phyloP scores from a whole-genome alignment of 2,329 filamentous ascomycete genomes.

The Trichoderma gracile region DNA sequence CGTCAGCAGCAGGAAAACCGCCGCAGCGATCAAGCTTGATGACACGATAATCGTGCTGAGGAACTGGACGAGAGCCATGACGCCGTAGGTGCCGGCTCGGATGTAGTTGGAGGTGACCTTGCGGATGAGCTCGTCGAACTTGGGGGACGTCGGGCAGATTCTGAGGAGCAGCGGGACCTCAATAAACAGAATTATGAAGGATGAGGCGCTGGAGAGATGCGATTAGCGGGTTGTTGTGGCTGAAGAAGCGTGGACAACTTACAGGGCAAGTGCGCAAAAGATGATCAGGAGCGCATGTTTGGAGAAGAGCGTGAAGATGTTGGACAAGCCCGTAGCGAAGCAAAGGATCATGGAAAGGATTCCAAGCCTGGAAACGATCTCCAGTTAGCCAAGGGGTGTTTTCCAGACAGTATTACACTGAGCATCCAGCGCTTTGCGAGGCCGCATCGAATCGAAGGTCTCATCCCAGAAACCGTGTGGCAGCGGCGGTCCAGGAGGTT shows the following conservation, averaged over 20 bases:
- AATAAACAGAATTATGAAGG: slow-evolving; percentile 77
- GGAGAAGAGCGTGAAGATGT: slow-evolving; percentile 59
- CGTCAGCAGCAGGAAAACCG: slow-evolving; percentile 75
- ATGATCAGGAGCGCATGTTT: slow-evolving; percentile 45
- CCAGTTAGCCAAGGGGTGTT: neutral
- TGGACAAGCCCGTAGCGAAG: slow-evolving; percentile 68
- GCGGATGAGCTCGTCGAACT: slow-evolving; percentile 87
- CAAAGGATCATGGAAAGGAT: slow-evolving; percentile 71
- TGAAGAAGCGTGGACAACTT: slow-evolving; percentile 36
- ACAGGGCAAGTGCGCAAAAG: slow-evolving; percentile 57
- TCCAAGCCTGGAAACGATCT: slow-evolving; percentile 57
- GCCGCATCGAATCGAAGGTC: neutral
- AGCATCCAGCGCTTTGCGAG: neutral
- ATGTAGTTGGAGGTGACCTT: slow-evolving; percentile 95
- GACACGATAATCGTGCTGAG: slow-evolving; percentile 66
- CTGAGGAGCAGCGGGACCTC: slow-evolving; percentile 93
- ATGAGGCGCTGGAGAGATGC: slow-evolving; percentile 56
- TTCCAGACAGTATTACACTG: neutral
- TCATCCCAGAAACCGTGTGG: neutral
- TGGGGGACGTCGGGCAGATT: slow-evolving; percentile 91
- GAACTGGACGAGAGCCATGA: slow-evolving; percentile 84
- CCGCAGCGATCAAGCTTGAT: slow-evolving; percentile 82
- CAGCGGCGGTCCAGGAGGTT: neutral
- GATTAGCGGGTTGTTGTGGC: slow-evolving; percentile 1
- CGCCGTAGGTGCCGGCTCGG: slow-evolving; percentile 81